Evolutionary conservation across 1,284 basidiomycete genomes (phyloP).

Genomic region (Anthracocystis panici-leucophaei): DNA sequence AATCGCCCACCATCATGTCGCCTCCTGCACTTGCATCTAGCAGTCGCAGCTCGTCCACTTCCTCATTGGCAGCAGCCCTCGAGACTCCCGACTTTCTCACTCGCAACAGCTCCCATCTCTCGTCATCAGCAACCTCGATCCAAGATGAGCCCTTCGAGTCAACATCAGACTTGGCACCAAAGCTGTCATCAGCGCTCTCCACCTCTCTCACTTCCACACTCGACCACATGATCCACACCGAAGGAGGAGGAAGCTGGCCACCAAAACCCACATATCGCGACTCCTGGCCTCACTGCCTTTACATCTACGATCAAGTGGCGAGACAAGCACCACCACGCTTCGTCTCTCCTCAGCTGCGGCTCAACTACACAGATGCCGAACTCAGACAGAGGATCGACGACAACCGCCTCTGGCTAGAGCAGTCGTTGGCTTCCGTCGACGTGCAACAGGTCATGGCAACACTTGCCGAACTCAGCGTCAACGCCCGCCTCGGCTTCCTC

Average conservation of each 20-base stretch:
- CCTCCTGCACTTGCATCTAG: conserved; percentile 21
- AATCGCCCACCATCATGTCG: conserved; percentile 15
- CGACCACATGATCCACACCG: conserved; percentile 39
- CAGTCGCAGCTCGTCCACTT: conserved; percentile 44
- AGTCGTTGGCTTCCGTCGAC: conserved; percentile 22
- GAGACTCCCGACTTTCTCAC: conserved; percentile 36
- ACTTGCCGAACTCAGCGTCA: conserved; percentile 23
- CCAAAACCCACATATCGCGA: conserved; percentile 41
- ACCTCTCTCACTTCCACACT: conserved; percentile 24
- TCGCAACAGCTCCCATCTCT: conserved; percentile 30
- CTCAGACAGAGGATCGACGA: conserved; percentile 40
- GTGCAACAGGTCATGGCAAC: conserved; percentile 25
- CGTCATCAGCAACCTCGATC: conserved; percentile 47
- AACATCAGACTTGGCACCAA: conserved; percentile 32
- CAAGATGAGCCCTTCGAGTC: conserved; percentile 28
- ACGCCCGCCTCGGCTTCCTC: conserved; percentile 40
- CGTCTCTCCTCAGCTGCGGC: conserved; percentile 37
- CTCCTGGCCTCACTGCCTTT: conserved; percentile 45
- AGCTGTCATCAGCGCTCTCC: conserved; percentile 33
- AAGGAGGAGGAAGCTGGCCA: conserved; percentile 50
- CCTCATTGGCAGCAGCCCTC: conserved; percentile 34
- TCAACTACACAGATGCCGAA: conserved; percentile 39
- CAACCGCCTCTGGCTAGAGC: conserved; percentile 40
- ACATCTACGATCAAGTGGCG: conserved; percentile 37
- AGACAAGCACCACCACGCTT: conserved; percentile 43